Evolutionary conservation across 2,329 filamentous ascomycete genomes (phyloP).

Genomic region (Raffaelea ambrosiae): DNA sequence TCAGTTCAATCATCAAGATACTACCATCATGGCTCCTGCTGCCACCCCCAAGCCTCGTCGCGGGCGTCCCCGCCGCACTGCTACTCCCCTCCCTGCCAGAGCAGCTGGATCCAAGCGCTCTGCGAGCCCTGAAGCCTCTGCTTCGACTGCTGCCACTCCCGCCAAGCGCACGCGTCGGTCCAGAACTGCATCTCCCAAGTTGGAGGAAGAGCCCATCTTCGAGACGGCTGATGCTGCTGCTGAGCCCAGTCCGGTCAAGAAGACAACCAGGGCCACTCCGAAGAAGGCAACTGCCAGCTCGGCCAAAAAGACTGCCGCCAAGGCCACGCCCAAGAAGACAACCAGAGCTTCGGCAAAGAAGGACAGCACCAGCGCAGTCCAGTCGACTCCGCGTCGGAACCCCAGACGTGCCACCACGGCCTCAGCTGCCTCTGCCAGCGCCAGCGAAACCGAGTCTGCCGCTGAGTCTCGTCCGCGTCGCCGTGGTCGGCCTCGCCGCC

Average conservation of each 20-base stretch:
- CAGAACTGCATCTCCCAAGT: slow-evolving; percentile 18
- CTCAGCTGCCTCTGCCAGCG: background rate
- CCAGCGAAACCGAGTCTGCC: slow-evolving; percentile 6
- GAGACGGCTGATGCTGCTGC: slow-evolving; percentile 1
- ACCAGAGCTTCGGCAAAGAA: no score
- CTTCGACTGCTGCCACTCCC: background rate
- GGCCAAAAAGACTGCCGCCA: background rate
- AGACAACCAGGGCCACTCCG: background rate
- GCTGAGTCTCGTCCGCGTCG: slow-evolving; percentile 15
- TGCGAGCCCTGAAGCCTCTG: background rate
- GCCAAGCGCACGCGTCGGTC: slow-evolving; percentile 4
- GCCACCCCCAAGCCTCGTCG: slow-evolving; percentile 15
- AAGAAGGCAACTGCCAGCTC: background rate
- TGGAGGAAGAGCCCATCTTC: slow-evolving; percentile 9
- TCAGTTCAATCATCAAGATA: slow-evolving; percentile 24
- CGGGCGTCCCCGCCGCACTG: slow-evolving; percentile 36
- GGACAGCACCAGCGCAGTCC: background rate
- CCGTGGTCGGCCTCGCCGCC: slow-evolving; percentile 22
- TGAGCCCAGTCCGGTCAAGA: background rate
- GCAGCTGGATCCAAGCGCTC: slow-evolving; percentile 10
- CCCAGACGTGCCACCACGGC: background rate
- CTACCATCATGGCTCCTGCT: slow-evolving; percentile 15
- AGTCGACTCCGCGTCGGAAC: background rate
- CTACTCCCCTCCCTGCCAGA: slow-evolving; percentile 42
- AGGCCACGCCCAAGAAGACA: no score